Evolutionary conservation across 257 asterid genomes (phyloP).

Genomic region (Solanum tarapatanum): DNA sequence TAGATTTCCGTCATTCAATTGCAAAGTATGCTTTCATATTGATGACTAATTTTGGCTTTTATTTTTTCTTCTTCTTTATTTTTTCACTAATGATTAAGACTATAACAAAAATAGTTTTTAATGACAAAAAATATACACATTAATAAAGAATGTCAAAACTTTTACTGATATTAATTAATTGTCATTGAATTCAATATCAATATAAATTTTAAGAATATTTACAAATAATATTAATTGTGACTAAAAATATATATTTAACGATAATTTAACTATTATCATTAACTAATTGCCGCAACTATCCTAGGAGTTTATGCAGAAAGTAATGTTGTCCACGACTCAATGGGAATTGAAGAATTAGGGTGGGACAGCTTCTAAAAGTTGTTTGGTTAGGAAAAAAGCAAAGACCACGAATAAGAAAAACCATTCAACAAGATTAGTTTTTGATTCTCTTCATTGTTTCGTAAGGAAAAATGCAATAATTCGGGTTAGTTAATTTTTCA

Average conservation of each 20-base stretch:
- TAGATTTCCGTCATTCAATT: neutral
- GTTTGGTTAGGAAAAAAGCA: neutral
- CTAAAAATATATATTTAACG: no score
- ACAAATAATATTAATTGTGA: no score
- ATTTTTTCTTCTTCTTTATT: neutral
- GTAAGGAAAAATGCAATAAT: neutral
- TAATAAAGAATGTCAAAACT: no score
- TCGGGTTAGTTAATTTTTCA: neutral
- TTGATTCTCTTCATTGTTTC: neutral
- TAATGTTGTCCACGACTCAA: neutral
- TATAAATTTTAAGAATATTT: no score
- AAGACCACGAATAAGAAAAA: neutral
- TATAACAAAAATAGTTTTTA: no score
- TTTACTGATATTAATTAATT: no score
- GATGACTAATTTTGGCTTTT: neutral
- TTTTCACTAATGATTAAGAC: neutral
- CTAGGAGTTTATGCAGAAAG: neutral
- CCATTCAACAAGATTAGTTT: neutral
- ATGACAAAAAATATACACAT: no score
- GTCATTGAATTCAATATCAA: rapidly evolving
- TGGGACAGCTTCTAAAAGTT: neutral
- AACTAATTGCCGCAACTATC: neutral
- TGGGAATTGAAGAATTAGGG: neutral
- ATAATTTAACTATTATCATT: no score
- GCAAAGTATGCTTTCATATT: neutral